Conservation (phyloP, 1,284 basidiomycete genomes). For the Rhizoctonia solani region DNA sequence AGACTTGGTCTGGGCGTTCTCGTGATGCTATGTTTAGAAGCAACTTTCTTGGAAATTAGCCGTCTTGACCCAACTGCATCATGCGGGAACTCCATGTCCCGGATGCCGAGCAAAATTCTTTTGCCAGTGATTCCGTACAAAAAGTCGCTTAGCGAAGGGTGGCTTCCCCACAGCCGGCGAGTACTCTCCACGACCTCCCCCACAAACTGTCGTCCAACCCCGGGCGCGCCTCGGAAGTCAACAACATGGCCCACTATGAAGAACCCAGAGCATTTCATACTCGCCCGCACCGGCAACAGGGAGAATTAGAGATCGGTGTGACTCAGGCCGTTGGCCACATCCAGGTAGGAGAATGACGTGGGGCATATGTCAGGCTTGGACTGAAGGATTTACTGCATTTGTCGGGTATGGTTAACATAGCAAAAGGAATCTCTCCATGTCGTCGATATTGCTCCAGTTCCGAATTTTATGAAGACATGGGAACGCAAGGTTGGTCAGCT, state of each 20-base stretch:
- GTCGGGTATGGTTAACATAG: neutral
- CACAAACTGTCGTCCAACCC: neutral
- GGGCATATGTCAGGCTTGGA: neutral
- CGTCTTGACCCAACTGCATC: neutral
- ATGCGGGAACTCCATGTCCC: slow-evolving; percentile 10
- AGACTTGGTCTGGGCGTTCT: too few relatives aligned
- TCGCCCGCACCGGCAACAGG: slow-evolving; percentile 28
- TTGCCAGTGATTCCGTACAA: slow-evolving; percentile 17
- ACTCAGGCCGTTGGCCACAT: slow-evolving; percentile 30
- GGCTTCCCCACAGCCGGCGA: slow-evolving; percentile 18
- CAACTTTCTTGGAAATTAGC: neutral
- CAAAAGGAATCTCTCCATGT: slow-evolving; percentile 29
- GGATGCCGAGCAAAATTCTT: slow-evolving; percentile 10
- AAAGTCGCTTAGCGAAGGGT: slow-evolving; percentile 9
- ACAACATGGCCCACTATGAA: slow-evolving; percentile 12
- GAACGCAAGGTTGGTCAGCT: slow-evolving; percentile 62
- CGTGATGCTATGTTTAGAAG: slow-evolving; percentile 28
- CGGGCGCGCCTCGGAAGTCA: neutral
- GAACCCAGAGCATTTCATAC: slow-evolving; percentile 28
- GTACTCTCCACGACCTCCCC: neutral
- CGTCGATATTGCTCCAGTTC: slow-evolving; percentile 49
- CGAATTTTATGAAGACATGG: slow-evolving; percentile 54
- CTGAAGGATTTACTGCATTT: neutral
- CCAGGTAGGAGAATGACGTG: neutral
- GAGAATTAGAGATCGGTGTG: slow-evolving; percentile 30